A percentile compares a stretch with the other conserved stretches of the same genome.
Conservation (phyloP, 1,284 basidiomycete genomes). For the Marasmius fiardii region DNA sequence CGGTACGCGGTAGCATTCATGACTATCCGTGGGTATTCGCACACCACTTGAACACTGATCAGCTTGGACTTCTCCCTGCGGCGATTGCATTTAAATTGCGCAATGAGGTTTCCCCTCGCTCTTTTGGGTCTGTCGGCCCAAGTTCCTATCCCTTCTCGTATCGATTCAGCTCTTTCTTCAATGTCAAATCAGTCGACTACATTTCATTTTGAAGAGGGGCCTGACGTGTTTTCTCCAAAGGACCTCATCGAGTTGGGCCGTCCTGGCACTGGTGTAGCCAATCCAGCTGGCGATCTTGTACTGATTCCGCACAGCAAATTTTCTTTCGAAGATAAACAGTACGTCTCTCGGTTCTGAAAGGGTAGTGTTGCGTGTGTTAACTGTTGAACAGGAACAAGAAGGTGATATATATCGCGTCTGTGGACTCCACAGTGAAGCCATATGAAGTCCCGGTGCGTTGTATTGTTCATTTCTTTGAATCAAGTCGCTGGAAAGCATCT, state of each 20-base stretch:
- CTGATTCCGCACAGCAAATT: conserved; percentile 69
- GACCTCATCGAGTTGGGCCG: conserved; percentile 73
- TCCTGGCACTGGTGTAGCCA: conserved; percentile 65
- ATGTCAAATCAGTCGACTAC: conserved; percentile 29
- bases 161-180: conserved; percentile 16
- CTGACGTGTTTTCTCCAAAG: conserved; percentile 63
- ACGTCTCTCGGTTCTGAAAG: conserved; percentile 25
- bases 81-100: no score
- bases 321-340: conserved; percentile 70
- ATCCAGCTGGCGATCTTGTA: conserved; percentile 61
- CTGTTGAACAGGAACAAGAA: conserved; percentile 55
- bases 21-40: no score
- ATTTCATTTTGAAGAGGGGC: conserved; percentile 55
- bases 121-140: conserved; percentile 52
- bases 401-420: conserved; percentile 58
- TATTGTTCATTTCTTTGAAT: neutral
- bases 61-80: no score
- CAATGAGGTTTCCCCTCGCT: conserved; percentile 38
- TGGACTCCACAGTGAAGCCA: conserved; percentile 40
- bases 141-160: conserved; percentile 33
- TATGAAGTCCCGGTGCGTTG: conserved; percentile 44
- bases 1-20: no score
- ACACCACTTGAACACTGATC: no score
- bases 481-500: neutral
- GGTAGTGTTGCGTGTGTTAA: neutral